phyloP scores from a whole-genome alignment of 73 alveolate species.

The Uronychia binucleata region DNA sequence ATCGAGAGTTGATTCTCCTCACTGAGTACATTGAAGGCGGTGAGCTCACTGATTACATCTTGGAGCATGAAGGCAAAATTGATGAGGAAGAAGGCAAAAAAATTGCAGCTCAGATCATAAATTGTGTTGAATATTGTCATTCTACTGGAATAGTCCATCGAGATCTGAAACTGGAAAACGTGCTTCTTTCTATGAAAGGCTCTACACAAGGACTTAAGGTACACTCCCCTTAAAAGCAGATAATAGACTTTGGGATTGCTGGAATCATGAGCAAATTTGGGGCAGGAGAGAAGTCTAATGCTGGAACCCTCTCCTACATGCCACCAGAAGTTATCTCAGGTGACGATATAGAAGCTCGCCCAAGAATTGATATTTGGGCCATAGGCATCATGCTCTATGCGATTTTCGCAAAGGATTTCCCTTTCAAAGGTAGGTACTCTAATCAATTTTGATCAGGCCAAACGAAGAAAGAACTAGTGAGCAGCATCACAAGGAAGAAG shows the following conservation, averaged over 20 bases:
- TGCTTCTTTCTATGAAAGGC: slow-evolving; percentile 24
- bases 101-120: slow-evolving; percentile 2
- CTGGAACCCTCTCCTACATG: slow-evolving; percentile 77
- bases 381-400: slow-evolving; percentile 71
- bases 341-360: slow-evolving; percentile 44
- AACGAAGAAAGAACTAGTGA: background rate
- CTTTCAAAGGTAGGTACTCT: slow-evolving; percentile 65
- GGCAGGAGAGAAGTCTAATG: slow-evolving; percentile 65
- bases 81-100: slow-evolving; percentile 37
- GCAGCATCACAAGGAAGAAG: background rate
- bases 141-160: slow-evolving; percentile 45
- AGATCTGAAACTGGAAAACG: slow-evolving; percentile 53
- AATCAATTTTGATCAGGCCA: background rate
- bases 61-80: background rate
- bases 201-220: slow-evolving; percentile 17
- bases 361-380: slow-evolving; percentile 82
- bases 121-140: slow-evolving; percentile 49
- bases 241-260: slow-evolving; percentile 80
- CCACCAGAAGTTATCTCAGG: slow-evolving; percentile 80
- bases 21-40: slow-evolving; percentile 63
- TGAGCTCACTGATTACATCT: slow-evolving; percentile 32
- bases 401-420: slow-evolving; percentile 61
- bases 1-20: slow-evolving; percentile 19
- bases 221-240: slow-evolving; percentile 3
- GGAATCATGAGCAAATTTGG: slow-evolving; percentile 39